Conservation (phyloP, 768 basidiomycete species). For the Termitomyces sp. region DNA sequence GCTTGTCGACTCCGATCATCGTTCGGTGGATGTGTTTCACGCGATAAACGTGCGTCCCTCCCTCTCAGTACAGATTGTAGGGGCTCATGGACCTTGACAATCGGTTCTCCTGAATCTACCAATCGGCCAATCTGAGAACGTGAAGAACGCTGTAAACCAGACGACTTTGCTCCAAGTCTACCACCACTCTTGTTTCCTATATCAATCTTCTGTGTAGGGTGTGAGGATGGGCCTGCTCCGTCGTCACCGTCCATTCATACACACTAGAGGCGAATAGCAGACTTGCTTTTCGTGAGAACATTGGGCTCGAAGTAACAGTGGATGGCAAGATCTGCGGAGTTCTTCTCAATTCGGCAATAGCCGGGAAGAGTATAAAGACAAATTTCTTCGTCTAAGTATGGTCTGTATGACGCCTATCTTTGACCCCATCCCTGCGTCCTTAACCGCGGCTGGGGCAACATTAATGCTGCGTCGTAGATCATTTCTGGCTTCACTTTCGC, state of each 20-base stretch:
- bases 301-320: background rate
- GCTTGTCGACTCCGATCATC: background rate
- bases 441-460: constrained; percentile 27
- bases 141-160: background rate
- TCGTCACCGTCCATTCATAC: background rate
- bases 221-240: background rate
- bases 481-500: constrained; percentile 61
- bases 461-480: constrained; percentile 50
- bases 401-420: constrained; percentile 11
- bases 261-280: background rate
- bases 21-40: background rate
- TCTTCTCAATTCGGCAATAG: constrained; percentile 5
- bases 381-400: background rate
- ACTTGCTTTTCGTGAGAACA: background rate
- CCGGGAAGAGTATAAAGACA: constrained; percentile 1
- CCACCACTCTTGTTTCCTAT: background rate
- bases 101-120: constrained; percentile 5
- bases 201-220: background rate
- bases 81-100: background rate
- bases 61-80: background rate
- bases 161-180: background rate
- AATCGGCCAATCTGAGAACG: constrained; percentile 5
- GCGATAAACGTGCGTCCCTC: background rate
- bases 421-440: constrained; percentile 20
- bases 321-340: background rate